Evolutionary conservation across 208 protist genomes (phyloP).

Genomic region (Acanthamoeba lenticulata): DNA sequence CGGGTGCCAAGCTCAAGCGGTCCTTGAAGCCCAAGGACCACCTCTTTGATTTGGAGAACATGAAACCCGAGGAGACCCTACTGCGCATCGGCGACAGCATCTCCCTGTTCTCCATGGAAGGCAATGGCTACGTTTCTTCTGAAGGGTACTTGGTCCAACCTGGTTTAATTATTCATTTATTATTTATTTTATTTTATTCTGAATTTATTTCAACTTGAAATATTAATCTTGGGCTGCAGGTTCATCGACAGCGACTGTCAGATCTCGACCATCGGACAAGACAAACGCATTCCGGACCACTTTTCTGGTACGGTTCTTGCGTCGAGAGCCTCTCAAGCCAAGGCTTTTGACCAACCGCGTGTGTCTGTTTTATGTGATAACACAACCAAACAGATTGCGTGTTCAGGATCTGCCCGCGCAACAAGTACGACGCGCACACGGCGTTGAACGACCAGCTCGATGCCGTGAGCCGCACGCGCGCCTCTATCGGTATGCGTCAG

Average conservation of each 20-base stretch:
- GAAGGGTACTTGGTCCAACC: neutral
- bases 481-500: neutral
- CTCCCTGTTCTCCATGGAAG: conserved; percentile 29
- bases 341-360: neutral
- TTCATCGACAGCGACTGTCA: conserved; percentile 59
- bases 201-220: neutral
- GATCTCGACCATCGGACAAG: neutral
- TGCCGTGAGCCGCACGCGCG: neutral
- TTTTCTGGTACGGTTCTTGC: conserved; percentile 14
- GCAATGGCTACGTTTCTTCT: conserved; percentile 43
- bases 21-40: conserved; percentile 24
- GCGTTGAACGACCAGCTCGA: conserved; percentile 36
- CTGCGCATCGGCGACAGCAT: conserved; percentile 37
- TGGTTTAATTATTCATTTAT: neutral
- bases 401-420: conserved; percentile 17
- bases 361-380: neutral
- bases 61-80: conserved; percentile 36
- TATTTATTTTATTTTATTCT: neutral
- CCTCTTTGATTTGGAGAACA: conserved; percentile 30
- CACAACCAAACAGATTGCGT: neutral
- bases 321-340: neutral
- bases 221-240: neutral
- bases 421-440: conserved; percentile 49
- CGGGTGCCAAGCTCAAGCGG: neutral
- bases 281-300: conserved; percentile 29